Conservation (phyloP, 768 basidiomycete species). For the Floccularia luteovirens region DNA sequence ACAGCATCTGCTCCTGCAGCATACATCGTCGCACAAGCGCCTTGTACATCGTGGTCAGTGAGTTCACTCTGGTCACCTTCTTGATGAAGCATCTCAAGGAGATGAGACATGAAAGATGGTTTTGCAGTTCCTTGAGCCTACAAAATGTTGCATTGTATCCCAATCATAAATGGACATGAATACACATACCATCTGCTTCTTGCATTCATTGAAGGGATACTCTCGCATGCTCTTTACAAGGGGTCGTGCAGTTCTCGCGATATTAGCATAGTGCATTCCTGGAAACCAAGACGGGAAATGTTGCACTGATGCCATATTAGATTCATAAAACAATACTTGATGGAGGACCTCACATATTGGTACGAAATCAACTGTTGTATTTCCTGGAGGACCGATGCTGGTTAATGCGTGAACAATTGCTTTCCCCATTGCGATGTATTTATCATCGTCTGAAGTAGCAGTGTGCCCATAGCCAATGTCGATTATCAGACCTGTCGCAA, state of each 20-base stretch:
- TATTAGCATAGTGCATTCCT: constrained; percentile 57
- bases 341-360: no score
- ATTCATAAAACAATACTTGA: constrained; percentile 41
- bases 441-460: constrained; percentile 24
- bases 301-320: constrained; percentile 37
- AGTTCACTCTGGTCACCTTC: constrained; percentile 18
- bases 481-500: constrained; percentile 49
- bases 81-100: constrained; percentile 42
- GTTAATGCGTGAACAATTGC: constrained; percentile 33
- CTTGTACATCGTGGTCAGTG: constrained; percentile 64
- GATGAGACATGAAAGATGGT: constrained; percentile 38
- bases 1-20: constrained; percentile 61
- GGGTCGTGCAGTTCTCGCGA: constrained; percentile 46
- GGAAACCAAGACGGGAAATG: constrained; percentile 61
- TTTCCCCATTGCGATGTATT: constrained; percentile 30
- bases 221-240: constrained; percentile 63
- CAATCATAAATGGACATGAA: no score
- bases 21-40: constrained; percentile 84
- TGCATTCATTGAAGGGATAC: constrained; percentile 53
- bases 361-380: no score
- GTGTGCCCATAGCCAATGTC: constrained; percentile 60
- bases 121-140: constrained; percentile 31
- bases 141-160: constrained; percentile 6
- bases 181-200: constrained; percentile 49
- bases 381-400: no score